These are phyloP conservation scores for Ensete glaucum DNA, from an alignment of 176 grass and related monocot genomes.

Conservation along the genomic window DNA sequence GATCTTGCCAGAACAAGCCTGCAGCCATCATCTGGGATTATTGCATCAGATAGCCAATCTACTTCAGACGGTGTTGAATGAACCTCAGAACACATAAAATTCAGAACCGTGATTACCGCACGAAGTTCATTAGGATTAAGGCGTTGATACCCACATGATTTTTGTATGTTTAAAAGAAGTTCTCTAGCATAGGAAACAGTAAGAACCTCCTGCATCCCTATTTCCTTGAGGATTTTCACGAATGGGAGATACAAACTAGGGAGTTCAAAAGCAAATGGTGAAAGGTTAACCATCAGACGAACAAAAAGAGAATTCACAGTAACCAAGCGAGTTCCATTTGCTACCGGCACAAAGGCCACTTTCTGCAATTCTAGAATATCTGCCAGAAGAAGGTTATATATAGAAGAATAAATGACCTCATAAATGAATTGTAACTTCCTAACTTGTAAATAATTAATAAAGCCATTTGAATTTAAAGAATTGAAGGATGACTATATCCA, in stretches of 20 bases:
- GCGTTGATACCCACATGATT: conserved; percentile 87
- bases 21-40: conserved; percentile 97
- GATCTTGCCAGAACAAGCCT: conserved; percentile 78
- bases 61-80: conserved; percentile 34
- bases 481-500: no score
- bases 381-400: conserved; percentile 32
- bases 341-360: conserved; percentile 86
- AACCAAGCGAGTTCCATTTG: conserved; percentile 91
- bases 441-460: conserved; percentile 16
- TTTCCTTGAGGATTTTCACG: conserved; percentile 75
- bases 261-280: conserved; percentile 94
- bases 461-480: no score
- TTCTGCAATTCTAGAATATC: conserved; percentile 77
- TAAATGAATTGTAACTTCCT: background rate
- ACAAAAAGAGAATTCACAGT: conserved; percentile 80
- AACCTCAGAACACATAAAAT: conserved; percentile 64
- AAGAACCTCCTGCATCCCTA: conserved; percentile 83
- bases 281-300: conserved; percentile 79
- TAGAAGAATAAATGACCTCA: conserved; percentile 11
- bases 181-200: conserved; percentile 73
- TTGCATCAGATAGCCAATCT: conserved; percentile 48
- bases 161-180: conserved; percentile 76
- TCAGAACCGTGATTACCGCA: conserved; percentile 79
- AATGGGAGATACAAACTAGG: conserved; percentile 69
- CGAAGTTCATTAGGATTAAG: conserved; percentile 96